phyloP scores from a whole-genome alignment of 2,329 filamentous ascomycete species.

The Byssochlamys sp. region DNA sequence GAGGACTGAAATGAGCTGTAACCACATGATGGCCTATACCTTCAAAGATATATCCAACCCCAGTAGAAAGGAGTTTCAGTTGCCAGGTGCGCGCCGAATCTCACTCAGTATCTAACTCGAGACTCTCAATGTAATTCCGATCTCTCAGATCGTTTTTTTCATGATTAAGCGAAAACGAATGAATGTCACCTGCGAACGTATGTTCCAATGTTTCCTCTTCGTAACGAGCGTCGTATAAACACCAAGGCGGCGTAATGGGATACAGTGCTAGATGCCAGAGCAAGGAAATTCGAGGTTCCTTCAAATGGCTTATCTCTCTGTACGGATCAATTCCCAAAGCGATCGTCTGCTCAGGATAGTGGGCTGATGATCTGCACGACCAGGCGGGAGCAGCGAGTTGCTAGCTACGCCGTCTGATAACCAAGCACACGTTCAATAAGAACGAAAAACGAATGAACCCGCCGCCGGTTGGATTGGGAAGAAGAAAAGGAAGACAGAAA shows the following conservation, averaged over 20 bases:
- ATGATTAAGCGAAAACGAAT: background rate
- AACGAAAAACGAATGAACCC: background rate
- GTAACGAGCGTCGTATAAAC: background rate
- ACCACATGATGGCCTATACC: background rate
- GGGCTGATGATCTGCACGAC: background rate
- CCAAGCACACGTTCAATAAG: background rate
- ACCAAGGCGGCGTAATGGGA: background rate
- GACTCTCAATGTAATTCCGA: background rate
- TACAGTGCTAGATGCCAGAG: background rate
- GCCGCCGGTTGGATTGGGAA: background rate
- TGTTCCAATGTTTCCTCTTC: background rate
- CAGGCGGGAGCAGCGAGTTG: background rate
- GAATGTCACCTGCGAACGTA: background rate
- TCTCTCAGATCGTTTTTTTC: background rate
- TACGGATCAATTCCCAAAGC: background rate
- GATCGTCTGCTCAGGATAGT: background rate
- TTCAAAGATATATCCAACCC: background rate
- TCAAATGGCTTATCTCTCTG: background rate
- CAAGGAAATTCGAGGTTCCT: background rate
- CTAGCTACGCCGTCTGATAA: background rate
- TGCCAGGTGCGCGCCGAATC: background rate
- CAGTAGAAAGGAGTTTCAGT: background rate
- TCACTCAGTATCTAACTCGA: background rate
- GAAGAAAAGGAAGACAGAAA: background rate
- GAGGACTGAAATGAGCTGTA: background rate